Base-by-base conservation (phyloP, 108 stramenopile species). In the Ochromonas danica region DNA sequence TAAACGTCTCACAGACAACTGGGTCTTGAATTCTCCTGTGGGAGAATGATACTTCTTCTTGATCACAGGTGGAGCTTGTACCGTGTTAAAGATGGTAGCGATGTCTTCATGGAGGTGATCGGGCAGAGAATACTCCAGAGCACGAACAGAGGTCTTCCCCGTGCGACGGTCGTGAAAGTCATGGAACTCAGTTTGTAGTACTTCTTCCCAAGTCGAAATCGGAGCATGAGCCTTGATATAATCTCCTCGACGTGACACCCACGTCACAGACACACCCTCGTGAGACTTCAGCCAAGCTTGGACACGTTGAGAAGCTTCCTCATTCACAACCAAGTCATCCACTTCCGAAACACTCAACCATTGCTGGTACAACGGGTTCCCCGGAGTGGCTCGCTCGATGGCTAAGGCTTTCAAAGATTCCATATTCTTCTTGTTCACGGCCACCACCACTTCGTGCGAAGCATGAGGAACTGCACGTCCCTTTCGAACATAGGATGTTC, bases 341-440 rank as follows among this genome's bases (percentile, higher is more conserved):
- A 81, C 72, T 33, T 81, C 80, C 31, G 40, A 2, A 36, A 57
- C 10, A 61, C 42, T 42, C 43, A 81, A 39, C 41, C 71, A 71
- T 31, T 81, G 27, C 0, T 41, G 71, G 28, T 81, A 81, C 27
- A 36, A 22, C 27, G 80, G 80, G 60, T 30, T 57, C 1, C 33
- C 6, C 1, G 80, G 80, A 57, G 43, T 27, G 28, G 71, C 62
- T 1, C 43, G 36, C 14, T 81, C 80, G 42, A 57, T 33, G 35
- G 71, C 61, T 39, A 28, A 42, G 1, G 42, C 42, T 27, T 81
- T 43, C 14, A 81, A 33, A n/a, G 25, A 25, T 0, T 42, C 38
- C n/a, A 81, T 39, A 1, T 67, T 42, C 25, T n/a, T 57, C 25
- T 65, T 6, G 33, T 30, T 0, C 6, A 67, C 10, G 31, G 63